These are phyloP conservation scores for Prunus kanzakura DNA, from an alignment of 306 rosid species.

Conservation along the genomic window DNA sequence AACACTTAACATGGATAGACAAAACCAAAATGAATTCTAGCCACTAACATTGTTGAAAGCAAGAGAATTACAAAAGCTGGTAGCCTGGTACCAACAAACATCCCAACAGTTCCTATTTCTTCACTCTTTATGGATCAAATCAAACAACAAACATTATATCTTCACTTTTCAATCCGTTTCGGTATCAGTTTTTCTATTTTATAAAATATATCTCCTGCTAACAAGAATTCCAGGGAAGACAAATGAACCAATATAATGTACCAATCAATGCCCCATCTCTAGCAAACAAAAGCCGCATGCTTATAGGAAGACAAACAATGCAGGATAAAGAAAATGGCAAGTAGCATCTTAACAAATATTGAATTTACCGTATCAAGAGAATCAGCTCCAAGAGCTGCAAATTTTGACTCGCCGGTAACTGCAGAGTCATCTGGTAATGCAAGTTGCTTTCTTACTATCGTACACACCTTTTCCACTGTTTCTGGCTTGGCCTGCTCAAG, in stretches of 20 bases:
- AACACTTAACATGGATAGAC: background rate
- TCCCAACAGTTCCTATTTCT: background rate
- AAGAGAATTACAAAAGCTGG: background rate
- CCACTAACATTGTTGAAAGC: background rate
- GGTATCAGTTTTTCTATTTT: too few species aligned
- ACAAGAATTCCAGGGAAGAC: background rate
- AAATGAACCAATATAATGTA: background rate
- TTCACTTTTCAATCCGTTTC: too few species aligned
- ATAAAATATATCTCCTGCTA: background rate
- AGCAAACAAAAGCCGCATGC: background rate
- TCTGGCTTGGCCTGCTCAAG: conserved; percentile 64
- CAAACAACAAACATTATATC: too few species aligned
- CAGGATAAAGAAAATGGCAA: background rate
- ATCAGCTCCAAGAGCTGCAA: conserved; percentile 78
- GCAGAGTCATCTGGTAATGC: conserved; percentile 53
- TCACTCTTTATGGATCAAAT: background rate
- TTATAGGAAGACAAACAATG: background rate
- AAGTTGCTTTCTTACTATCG: conserved; percentile 66
- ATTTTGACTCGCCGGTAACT: conserved; percentile 54
- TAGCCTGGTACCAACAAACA: background rate
- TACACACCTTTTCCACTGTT: conserved; percentile 63
- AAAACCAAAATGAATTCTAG: background rate
- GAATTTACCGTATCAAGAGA: conserved; percentile 73
- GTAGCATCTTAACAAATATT: background rate
- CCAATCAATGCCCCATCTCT: background rate